A percentile compares a stretch with the other conserved stretches of the same genome.
Evolutionary conservation across 1,139 yeast species (phyloP).

Genomic region (Yamadazyma blattariae): DNA sequence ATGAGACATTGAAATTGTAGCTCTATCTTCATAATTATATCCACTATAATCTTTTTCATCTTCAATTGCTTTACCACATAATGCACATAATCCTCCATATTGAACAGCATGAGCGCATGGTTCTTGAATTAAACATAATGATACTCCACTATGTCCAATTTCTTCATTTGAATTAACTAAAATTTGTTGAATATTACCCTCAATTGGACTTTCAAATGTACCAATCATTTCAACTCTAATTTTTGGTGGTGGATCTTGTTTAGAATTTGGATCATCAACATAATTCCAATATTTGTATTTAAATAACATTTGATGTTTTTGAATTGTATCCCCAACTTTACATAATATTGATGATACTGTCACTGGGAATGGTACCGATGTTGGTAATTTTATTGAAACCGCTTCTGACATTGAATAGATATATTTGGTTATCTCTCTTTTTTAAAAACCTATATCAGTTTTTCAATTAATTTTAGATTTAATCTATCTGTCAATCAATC

Average conservation of each 20-base stretch:
- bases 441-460: no score
- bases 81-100: slow-evolving; percentile 91
- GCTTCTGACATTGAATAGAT: slow-evolving; percentile 15
- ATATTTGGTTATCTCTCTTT: no score
- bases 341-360: slow-evolving; percentile 54
- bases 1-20: slow-evolving; percentile 87
- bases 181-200: slow-evolving; percentile 60
- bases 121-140: slow-evolving; percentile 60
- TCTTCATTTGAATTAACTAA: slow-evolving; percentile 57
- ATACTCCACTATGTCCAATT: slow-evolving; percentile 48
- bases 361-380: slow-evolving; percentile 66
- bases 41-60: slow-evolving; percentile 81
- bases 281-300: slow-evolving; percentile 68
- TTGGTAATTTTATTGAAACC: slow-evolving; percentile 41
- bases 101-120: slow-evolving; percentile 95
- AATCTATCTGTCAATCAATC: neutral
- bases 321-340: slow-evolving; percentile 43
- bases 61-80: slow-evolving; percentile 85
- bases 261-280: slow-evolving; percentile 56
- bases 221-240: slow-evolving; percentile 61
- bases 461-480: no score
- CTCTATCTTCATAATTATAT: slow-evolving; percentile 68
- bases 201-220: slow-evolving; percentile 79
- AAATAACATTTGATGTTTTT: slow-evolving; percentile 54
- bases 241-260: slow-evolving; percentile 41